These are phyloP conservation scores for Hygrophila difformis DNA, from an alignment of 257 asterid species.

Conservation along the genomic window DNA sequence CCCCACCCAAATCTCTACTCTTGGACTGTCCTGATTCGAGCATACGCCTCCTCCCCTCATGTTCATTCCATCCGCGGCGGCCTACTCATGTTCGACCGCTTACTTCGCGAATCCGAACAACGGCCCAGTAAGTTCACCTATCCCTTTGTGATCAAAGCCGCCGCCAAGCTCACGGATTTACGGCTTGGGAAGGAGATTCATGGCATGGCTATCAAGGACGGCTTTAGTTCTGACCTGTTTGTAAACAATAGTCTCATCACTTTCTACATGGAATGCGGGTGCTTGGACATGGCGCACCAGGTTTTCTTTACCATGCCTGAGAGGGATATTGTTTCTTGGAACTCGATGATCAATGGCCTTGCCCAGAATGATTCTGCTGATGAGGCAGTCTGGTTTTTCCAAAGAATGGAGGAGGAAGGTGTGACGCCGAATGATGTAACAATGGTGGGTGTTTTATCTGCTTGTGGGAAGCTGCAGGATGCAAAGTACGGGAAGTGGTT, in stretches of 20 bases:
- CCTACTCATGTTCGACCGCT: constrained; percentile 30
- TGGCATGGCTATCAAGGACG: constrained; percentile 62
- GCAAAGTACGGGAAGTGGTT: constrained; percentile 48
- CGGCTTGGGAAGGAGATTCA: constrained; percentile 56
- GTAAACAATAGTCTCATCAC: constrained; percentile 53
- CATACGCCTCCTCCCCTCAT: constrained; percentile 42
- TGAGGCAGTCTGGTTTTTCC: constrained; percentile 45
- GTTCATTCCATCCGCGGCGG: constrained; percentile 32
- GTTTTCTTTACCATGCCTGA: constrained; percentile 43
- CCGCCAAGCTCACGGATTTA: constrained; percentile 36
- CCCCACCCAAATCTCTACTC: constrained; percentile 66
- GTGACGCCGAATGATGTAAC: constrained; percentile 59
- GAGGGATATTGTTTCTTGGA: constrained; percentile 80
- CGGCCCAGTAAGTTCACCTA: constrained; percentile 60
- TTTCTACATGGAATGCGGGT: constrained; percentile 55
- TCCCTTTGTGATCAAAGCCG: constrained; percentile 78
- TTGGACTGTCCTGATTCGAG: constrained; percentile 66
- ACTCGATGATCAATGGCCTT: constrained; percentile 63
- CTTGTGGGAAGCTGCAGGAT: constrained; percentile 53
- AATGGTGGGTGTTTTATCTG: constrained; percentile 54
- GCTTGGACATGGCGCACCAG: constrained; percentile 43
- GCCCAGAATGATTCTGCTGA: constrained; percentile 39
- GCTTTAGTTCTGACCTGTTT: constrained; percentile 44
- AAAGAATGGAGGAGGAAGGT: constrained; percentile 43
- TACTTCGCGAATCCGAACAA: constrained; percentile 34